phyloP scores from a whole-genome alignment of 176 grass and related monocot species.

The Oropetium thomaeum region DNA sequence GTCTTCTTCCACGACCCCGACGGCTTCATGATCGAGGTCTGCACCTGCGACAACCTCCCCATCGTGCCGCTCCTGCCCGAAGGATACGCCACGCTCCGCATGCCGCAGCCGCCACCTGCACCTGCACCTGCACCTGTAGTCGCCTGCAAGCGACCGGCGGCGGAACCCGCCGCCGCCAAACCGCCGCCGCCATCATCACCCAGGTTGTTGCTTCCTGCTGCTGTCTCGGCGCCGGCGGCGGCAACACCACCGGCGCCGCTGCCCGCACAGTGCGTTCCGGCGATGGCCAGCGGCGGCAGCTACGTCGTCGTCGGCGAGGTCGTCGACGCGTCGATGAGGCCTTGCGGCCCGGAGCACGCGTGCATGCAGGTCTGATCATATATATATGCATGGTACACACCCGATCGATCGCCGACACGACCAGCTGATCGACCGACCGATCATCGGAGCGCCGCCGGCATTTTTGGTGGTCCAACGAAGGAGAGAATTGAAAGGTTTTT shows the following conservation, averaged over 20 bases:
- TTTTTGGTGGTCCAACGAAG: neutral
- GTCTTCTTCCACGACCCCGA: conserved; percentile 98
- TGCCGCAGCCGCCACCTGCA: neutral
- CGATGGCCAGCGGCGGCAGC: conserved; percentile 3
- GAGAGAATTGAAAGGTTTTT: too few species aligned
- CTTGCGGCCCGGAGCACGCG: conserved; percentile 36
- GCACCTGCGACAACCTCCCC: conserved; percentile 84
- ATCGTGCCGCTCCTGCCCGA: conserved; percentile 52
- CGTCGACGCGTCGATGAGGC: conserved; percentile 4
- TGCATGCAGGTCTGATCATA: conserved; percentile 24
- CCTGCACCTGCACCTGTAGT: too few species aligned
- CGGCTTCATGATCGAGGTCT: conserved; percentile 92
- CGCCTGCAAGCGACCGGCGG: conserved; percentile 21
- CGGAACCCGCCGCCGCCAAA: neutral
- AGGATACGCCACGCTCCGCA: neutral
- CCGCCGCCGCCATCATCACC: neutral
- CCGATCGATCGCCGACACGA: neutral
- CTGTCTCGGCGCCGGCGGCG: neutral
- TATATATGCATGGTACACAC: too few species aligned
- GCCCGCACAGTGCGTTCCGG: neutral
- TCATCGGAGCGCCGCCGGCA: neutral
- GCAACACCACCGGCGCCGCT: too few species aligned
- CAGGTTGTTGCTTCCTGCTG: neutral
- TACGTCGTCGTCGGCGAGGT: conserved; percentile 19
- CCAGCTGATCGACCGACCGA: neutral